A percentile compares a stretch with the other conserved stretches of the same genome.
Conservation (phyloP, 768 basidiomycete species). For the Rhodotorula kratochvilovae region DNA sequence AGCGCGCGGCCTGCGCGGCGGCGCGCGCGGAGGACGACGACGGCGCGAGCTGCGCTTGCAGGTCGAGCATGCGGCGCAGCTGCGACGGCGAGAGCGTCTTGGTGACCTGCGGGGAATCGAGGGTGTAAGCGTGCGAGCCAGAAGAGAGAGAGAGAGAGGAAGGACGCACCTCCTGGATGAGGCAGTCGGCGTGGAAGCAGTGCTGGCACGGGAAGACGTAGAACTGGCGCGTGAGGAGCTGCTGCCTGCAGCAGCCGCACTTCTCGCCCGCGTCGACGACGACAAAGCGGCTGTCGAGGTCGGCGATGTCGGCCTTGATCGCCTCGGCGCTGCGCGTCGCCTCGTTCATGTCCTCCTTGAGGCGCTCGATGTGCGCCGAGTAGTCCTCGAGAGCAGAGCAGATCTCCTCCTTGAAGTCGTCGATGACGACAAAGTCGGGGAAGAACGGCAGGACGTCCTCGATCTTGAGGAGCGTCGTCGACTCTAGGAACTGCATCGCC, state of each 20-base stretch:
- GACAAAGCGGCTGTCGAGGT: constrained; percentile 80
- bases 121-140: too few species aligned
- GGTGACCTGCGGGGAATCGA: constrained; percentile 63
- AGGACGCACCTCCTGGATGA: constrained; percentile 78
- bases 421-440: constrained; percentile 98
- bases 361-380: constrained; percentile 77
- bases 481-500: constrained; percentile 93
- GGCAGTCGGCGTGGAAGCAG: constrained; percentile 93
- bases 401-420: constrained; percentile 99
- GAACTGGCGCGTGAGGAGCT: constrained; percentile 81
- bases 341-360: constrained; percentile 94
- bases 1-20: neutral
- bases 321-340: constrained; percentile 85
- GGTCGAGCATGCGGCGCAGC: constrained; percentile 73
- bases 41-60: constrained; percentile 79
- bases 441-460: constrained; percentile 99
- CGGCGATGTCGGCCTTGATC: constrained; percentile 84
- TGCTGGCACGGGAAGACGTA: constrained; percentile 99
- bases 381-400: constrained; percentile 92
- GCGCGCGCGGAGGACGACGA: neutral
- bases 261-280: constrained; percentile 82
- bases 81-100: constrained; percentile 78
- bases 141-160: neutral
- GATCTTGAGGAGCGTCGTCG: constrained; percentile 89
- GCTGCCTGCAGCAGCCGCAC: constrained; percentile 72